Evolutionary conservation across 2,329 filamentous ascomycete genomes (phyloP), one percentile per base, ranked within the genome.

Genomic region (Aspergillus fischeri): DNA sequence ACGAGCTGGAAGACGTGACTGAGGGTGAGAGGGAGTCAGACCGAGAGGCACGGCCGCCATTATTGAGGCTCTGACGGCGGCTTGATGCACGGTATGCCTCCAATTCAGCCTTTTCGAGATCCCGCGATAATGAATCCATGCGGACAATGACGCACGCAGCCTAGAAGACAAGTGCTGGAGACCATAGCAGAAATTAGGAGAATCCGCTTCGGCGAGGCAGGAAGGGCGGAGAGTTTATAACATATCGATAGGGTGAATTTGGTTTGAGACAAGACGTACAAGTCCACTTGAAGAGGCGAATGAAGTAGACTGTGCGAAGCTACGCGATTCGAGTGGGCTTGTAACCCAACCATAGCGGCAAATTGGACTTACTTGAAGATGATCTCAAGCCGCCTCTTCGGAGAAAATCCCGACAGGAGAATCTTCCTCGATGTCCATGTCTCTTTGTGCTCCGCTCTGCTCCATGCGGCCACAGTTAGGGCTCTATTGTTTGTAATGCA

Each of bases 71-170:
- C 47, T 66, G 58, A 32, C 38, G 28, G 51, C 48, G 60, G 51
- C 41, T 52, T 24, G 52, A 58, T 21, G 60, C 55, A 50, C 60
- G 62, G 28, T 60, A 64, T 45, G 67, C 67, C 52, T 69, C 61
- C n/a, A 65, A 44, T 59, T 72, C 70, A 3, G 70, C 74, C 61
- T 74, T 73, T 56, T 77, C 70, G 50, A 74, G 42, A 50, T 76
- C 73, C 52, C 67, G 63, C 56, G 72, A 68, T 45, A 72, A 62
- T 32, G 66, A 57, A 63, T 77, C 72, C 75, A 77, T 77, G 48
- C 64, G 51, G 50, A 21, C 44, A 47, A 25, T 24, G 24, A 47
- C 44, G 21, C 44, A 35, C 17, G 25, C 28, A 25, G 35, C 17
- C 27, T 42, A 25, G 11, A 5, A 11, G 25, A 21, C 48, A 35